Evolutionary conservation across 83 land plant species (phyloP), one percentile per base, ranked within the genome.

Genomic region (Isoetes engelmannii): DNA sequence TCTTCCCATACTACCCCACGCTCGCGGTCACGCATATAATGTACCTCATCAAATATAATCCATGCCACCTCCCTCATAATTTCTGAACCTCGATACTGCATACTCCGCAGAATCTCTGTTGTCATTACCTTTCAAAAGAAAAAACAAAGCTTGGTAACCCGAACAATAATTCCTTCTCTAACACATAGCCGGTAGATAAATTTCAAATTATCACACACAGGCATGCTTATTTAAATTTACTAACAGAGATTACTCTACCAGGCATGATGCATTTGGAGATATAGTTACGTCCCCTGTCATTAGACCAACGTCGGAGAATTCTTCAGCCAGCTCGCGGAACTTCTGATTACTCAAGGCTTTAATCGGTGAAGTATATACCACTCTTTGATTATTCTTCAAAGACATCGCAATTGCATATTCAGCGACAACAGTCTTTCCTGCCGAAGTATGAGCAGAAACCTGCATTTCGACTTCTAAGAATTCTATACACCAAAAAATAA

Each of bases 1-100:
- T 95, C 99, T 69, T 95, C 99, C 99, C 99, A 95, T 7, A 95
- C 99, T 1, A 95, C 99, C 67, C 99, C 99, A 69, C 99, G 78
- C 62, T 95, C 99, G 41, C 92, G 77, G 62, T 95, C 99, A 58
- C 99, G 84, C 99, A 95, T 95, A 77, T 95, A 95, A 70, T 95
- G 99, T 61, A 95, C 99, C 72, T 95, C 99, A 74, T 95, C 99
- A 81, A 95, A 95, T 8, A 95, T 87, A 44, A 95, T 78, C 99
- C 99, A 95, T 46, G 99, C 99, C 47, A 95, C 99, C 65, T 95
- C 99, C 58, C 94, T 74, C 71, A 76, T 81, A 58, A 95, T 61
- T 65, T 91, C 99, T 64, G 99, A 95, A 10, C 99, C 99, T 72
- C 77, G 89, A 82, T 95, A 95, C 69, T 89, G 99, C 99, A 95